These are phyloP conservation scores for Pyrenophora tritici-repentis DNA, from an alignment of 2,329 filamentous ascomycete species.

Conservation along the genomic window DNA sequence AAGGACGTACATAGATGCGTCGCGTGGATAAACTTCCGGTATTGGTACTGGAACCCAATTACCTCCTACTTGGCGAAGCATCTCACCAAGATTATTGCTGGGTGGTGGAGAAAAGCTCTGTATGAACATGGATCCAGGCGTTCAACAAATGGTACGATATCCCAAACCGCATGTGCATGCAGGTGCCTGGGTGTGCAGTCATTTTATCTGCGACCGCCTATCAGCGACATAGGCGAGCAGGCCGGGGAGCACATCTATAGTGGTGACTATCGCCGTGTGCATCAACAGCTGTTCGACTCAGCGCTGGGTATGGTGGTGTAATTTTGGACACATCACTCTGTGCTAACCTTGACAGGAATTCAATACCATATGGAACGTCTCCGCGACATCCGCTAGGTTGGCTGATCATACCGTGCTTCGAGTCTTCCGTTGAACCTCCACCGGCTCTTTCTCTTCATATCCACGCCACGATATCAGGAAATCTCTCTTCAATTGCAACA, in stretches of 20 bases:
- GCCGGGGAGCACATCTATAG: neutral
- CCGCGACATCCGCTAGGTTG: conserved; percentile 9
- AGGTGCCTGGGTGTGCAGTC: conserved; percentile 6
- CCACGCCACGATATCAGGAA: neutral
- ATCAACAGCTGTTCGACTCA: neutral
- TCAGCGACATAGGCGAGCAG: neutral
- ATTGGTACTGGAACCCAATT: neutral
- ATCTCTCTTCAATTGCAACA: neutral
- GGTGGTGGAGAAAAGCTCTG: no score
- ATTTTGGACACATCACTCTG: no score
- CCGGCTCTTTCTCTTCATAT: neutral
- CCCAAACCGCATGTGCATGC: neutral
- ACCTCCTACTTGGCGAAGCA: no score
- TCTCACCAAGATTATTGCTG: no score
- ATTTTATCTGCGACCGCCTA: neutral
- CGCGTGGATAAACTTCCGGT: conserved; percentile 18
- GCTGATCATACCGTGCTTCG: neutral
- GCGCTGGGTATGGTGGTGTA: no score
- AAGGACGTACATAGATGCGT: conserved; percentile 9
- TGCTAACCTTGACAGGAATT: neutral
- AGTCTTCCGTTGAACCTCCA: neutral
- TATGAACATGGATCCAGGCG: neutral
- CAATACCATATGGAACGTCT: neutral
- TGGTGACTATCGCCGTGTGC: neutral
- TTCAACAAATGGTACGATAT: neutral